Evolutionary conservation across 768 basidiomycete genomes (phyloP).

Genomic region (Naematelia aurantialba): DNA sequence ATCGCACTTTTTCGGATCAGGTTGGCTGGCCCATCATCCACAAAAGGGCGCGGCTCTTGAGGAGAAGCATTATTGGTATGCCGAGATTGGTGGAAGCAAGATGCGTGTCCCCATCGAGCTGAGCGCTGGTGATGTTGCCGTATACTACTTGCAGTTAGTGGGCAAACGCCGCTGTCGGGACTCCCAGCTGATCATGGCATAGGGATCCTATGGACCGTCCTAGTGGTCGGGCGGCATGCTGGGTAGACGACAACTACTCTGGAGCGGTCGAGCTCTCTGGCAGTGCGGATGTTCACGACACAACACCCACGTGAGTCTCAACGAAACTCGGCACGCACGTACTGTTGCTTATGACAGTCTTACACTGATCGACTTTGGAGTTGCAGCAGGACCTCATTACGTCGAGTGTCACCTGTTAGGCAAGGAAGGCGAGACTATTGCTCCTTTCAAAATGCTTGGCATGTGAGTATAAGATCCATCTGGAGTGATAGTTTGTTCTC

Average conservation of each 20-base stretch:
- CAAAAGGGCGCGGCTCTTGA: slow-evolving; percentile 54
- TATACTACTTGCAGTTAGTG: slow-evolving; percentile 70
- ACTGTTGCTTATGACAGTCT: slow-evolving; percentile 56
- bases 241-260: slow-evolving; percentile 59
- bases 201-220: slow-evolving; percentile 38
- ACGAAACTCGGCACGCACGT: not conserved
- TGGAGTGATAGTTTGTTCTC: not conserved
- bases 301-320: slow-evolving; percentile 63
- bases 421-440: slow-evolving; percentile 62
- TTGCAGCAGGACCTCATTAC: slow-evolving; percentile 79
- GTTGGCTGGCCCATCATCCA: slow-evolving; percentile 79
- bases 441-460: slow-evolving; percentile 84
- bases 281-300: slow-evolving; percentile 61
- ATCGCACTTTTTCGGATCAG: slow-evolving; percentile 85
- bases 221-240: slow-evolving; percentile 37
- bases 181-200: slow-evolving; percentile 55
- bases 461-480: slow-evolving; percentile 53
- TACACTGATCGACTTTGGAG: slow-evolving; percentile 77
- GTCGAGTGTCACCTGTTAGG: slow-evolving; percentile 82
- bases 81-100: slow-evolving; percentile 71
- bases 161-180: slow-evolving; percentile 77
- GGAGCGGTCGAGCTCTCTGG: slow-evolving; percentile 78
- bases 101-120: slow-evolving; percentile 77
- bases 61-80: slow-evolving; percentile 83
- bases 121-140: slow-evolving; percentile 82